A percentile compares a stretch with the other conserved stretches of the same genome.
phyloP scores from a whole-genome alignment of 176 grass and related monocot genomes.

The Poa annua region DNA sequence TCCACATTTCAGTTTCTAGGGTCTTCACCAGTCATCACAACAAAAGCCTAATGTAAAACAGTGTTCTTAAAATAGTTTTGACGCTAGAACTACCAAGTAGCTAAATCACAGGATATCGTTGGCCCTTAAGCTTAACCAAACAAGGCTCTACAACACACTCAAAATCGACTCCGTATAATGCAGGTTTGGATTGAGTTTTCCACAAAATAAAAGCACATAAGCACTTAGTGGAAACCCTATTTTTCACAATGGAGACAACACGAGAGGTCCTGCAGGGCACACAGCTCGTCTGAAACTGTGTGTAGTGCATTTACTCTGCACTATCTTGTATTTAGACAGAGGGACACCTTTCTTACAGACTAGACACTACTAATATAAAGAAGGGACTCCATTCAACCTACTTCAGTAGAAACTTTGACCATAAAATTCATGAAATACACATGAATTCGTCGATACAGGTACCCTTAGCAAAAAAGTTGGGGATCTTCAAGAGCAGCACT shows the following conservation, averaged over 20 bases:
- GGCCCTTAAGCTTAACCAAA: background rate
- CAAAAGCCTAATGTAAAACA: background rate
- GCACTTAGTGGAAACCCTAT: background rate
- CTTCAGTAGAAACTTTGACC: background rate
- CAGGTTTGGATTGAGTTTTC: background rate
- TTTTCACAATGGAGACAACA: background rate
- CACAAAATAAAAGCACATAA: background rate
- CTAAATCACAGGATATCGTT: background rate
- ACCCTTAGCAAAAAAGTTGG: background rate
- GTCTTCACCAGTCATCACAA: background rate
- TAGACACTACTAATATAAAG: background rate
- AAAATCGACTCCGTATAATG: background rate
- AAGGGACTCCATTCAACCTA: background rate
- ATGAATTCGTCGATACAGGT: background rate
- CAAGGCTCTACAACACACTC: background rate
- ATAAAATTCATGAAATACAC: background rate
- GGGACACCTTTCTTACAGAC: background rate
- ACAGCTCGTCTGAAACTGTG: background rate
- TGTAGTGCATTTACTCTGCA: background rate
- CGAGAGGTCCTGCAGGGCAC: background rate
- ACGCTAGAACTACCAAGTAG: background rate
- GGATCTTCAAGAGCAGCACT: background rate
- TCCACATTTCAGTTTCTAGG: background rate
- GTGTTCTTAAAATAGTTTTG: background rate
- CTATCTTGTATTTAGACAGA: background rate